Percentiles rank a stretch among this genome's conserved stretches.
Conservation (phyloP, 768 basidiomycete species). For the Tulasnella sp. region DNA sequence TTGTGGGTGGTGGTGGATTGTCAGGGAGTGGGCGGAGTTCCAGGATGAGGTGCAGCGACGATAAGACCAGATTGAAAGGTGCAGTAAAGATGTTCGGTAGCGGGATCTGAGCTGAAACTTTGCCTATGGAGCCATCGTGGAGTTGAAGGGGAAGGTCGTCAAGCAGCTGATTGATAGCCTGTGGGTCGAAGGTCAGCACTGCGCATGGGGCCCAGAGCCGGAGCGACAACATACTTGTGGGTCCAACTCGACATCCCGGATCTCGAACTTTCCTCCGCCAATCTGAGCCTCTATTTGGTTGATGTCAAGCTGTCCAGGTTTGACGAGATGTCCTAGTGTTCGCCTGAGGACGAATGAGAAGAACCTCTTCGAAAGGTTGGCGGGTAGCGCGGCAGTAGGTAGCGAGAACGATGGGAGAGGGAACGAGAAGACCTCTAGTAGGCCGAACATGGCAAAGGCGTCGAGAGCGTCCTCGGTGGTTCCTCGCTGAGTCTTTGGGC, state of each 20-base stretch:
- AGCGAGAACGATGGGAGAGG: constrained; percentile 33
- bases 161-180: constrained; percentile 79
- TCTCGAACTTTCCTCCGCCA: constrained; percentile 82
- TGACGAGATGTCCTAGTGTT: constrained; percentile 77
- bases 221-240: constrained; percentile 50
- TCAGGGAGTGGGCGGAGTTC: constrained; percentile 38
- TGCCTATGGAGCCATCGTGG: constrained; percentile 66
- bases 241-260: constrained; percentile 78
- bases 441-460: neutral
- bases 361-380: constrained; percentile 76
- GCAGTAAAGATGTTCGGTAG: constrained; percentile 81
- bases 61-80: constrained; percentile 62
- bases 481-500: neutral
- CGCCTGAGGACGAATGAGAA: constrained; percentile 84
- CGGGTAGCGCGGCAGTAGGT: constrained; percentile 40
- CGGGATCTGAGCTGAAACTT: constrained; percentile 73
- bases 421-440: constrained; percentile 14
- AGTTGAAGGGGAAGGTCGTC: constrained; percentile 62
- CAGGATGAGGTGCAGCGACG: constrained; percentile 65
- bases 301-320: constrained; percentile 82
- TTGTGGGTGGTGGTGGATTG: constrained; percentile 31
- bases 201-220: constrained; percentile 16
- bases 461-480: neutral
- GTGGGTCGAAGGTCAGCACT: constrained; percentile 7
- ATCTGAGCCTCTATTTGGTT: constrained; percentile 89